Evolutionary conservation across 805 yeast species (phyloP), one percentile per base, ranked within the genome.

Genomic region (Wickerhamiella qilinensis): DNA sequence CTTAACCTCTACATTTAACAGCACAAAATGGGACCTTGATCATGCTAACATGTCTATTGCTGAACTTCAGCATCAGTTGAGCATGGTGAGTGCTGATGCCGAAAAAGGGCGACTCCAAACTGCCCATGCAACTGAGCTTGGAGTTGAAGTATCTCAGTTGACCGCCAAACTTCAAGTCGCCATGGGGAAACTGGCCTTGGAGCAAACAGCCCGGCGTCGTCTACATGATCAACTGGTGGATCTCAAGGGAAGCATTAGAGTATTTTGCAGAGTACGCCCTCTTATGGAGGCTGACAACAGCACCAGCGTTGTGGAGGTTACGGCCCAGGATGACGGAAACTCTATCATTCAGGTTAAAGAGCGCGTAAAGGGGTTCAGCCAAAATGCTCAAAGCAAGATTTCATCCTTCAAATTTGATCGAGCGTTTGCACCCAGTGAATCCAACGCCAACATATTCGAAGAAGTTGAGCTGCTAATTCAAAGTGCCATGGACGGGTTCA

Each of bases 211-310:
- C n/a, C 37, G 95, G 43, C 62, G 94, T 8, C 50, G 58, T 12
- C 54, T 81, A 1, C 95, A 84, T 51, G 76, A 82, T 51, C 66
- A 64, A 44, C 60, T 88, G 4, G 95, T 85, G 55, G 94, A 83
- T 43, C 56, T 88, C 29, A 81, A 85, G 56, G 97, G 98, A 1
- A 91, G 84, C 50, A 85, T 91, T 25, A 61, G 97, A 35, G 96
- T 88, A 0, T 83, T 77, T 49, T 88, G 96, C 53, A 66, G 98
- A 29, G 65, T 88, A 4, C 66, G 93, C 39, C 95, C 95, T 0
- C 59, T 64, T 4, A 43, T 56, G 11, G 17, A 32, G n/a, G n/a
- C n/a, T n/a, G n/a, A n/a, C n/a, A n/a, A n/a, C n/a, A n/a, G n/a
- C n/a, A n/a, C n/a, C n/a, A n/a, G n/a, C n/a, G n/a, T n/a, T n/a